Percentiles rank a stretch among this genome's conserved stretches.
Evolutionary conservation across 2,329 filamentous ascomycete species (phyloP).

Genomic region (Fusarium secorum): DNA sequence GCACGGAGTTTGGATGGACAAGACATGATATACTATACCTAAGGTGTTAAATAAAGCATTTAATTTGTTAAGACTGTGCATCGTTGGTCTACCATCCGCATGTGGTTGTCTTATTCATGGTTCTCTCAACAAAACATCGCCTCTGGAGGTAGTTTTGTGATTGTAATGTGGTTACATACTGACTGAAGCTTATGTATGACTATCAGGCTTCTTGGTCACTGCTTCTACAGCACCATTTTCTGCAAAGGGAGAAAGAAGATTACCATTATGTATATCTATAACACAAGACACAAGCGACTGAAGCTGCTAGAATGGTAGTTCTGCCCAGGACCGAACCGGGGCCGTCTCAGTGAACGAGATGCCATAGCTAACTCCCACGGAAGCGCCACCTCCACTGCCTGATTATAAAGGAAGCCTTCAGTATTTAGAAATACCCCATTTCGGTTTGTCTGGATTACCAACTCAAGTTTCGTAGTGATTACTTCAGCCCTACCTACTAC

Average conservation of each 20-base stretch:
- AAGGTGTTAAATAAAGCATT: background rate
- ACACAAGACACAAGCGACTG: no score
- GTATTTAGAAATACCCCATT: background rate
- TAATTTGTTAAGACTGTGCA: background rate
- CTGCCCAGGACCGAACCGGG: background rate
- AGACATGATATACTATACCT: constrained; percentile 3
- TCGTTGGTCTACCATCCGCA: background rate
- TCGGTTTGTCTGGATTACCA: background rate
- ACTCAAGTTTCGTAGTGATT: background rate
- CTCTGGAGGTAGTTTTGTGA: background rate
- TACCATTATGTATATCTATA: no score
- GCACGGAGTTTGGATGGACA: constrained; percentile 30
- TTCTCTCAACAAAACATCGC: background rate
- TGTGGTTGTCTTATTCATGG: background rate
- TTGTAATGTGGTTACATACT: background rate
- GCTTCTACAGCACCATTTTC: background rate
- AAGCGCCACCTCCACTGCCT: background rate
- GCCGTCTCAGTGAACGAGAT: background rate
- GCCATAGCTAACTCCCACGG: background rate
- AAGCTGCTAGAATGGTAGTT: background rate
- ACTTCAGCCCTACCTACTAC: background rate
- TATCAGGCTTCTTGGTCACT: background rate
- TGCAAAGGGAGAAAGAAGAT: background rate
- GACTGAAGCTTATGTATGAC: background rate
- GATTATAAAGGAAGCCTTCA: background rate